These are phyloP conservation scores for Aspergillus felis DNA, from an alignment of 2,329 filamentous ascomycete species.

Conservation along the genomic window DNA sequence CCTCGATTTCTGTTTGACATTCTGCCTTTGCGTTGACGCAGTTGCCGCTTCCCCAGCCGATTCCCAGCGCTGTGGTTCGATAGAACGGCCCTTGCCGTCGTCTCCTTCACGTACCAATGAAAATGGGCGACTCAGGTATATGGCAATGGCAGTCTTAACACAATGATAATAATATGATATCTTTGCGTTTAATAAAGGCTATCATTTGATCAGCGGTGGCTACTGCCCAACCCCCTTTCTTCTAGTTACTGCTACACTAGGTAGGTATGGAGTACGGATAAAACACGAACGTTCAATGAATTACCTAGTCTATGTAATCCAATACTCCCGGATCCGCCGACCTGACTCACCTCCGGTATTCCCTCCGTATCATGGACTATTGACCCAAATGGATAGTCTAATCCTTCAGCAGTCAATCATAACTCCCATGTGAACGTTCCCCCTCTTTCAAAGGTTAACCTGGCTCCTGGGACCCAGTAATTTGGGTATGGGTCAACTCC, in stretches of 20 bases:
- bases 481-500: slow-evolving; percentile 19
- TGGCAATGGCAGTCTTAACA: not conserved
- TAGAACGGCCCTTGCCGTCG: not conserved
- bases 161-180: not conserved
- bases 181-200: not conserved
- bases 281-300: not conserved
- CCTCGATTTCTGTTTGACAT: not conserved
- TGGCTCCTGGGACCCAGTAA: slow-evolving; percentile 22
- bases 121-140: not conserved
- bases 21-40: not conserved
- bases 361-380: not conserved
- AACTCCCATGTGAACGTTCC: not conserved
- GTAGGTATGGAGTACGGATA: not conserved
- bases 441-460: slow-evolving; percentile 11
- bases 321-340: not conserved
- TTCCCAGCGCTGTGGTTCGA: not conserved
- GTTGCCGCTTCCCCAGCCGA: not conserved
- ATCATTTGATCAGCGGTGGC: not conserved
- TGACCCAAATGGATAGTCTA: not conserved
- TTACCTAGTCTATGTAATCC: not conserved
- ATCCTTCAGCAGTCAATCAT: not conserved
- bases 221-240: not conserved
- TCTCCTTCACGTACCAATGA: not conserved
- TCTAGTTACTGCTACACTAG: not conserved
- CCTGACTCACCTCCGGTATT: not conserved